Conservation (phyloP, 495 filamentous ascomycete species). For the Xylaria telfairii region DNA sequence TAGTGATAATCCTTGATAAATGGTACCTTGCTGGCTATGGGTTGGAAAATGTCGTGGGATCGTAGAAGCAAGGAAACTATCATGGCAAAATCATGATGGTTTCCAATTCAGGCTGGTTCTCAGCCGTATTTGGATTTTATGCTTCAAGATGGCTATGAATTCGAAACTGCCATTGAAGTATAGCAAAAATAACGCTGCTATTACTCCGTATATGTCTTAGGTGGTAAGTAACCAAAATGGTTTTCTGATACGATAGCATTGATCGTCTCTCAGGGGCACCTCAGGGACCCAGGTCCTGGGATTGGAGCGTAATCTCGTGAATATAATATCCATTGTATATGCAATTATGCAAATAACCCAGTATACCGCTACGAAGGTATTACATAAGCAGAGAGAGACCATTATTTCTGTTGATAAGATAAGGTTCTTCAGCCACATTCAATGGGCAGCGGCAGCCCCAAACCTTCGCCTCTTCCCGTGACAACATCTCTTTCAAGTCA, state of each 20-base stretch:
- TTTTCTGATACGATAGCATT: neutral
- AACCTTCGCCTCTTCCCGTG: neutral
- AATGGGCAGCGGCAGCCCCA: neutral
- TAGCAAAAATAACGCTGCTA: neutral
- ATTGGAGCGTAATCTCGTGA: too few species aligned
- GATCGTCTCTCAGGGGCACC: neutral
- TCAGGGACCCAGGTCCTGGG: too few species aligned
- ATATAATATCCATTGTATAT: too few species aligned
- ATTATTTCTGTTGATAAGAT: neutral
- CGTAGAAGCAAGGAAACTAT: neutral
- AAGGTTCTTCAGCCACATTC: constrained; percentile 5
- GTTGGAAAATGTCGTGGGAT: neutral
- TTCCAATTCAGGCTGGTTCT: neutral
- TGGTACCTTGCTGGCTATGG: neutral
- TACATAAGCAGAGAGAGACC: neutral
- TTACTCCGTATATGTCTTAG: neutral
- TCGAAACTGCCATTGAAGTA: neutral
- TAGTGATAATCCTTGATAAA: neutral
- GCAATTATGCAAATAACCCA: too few species aligned
- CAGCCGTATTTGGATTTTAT: neutral
- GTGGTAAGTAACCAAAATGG: neutral
- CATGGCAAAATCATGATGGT: neutral
- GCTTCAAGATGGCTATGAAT: neutral
- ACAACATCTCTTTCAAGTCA: neutral
- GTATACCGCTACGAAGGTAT: too few species aligned